Base-by-base conservation (phyloP, 129 eudicot species). In the Helianthus tuberosus region DNA sequence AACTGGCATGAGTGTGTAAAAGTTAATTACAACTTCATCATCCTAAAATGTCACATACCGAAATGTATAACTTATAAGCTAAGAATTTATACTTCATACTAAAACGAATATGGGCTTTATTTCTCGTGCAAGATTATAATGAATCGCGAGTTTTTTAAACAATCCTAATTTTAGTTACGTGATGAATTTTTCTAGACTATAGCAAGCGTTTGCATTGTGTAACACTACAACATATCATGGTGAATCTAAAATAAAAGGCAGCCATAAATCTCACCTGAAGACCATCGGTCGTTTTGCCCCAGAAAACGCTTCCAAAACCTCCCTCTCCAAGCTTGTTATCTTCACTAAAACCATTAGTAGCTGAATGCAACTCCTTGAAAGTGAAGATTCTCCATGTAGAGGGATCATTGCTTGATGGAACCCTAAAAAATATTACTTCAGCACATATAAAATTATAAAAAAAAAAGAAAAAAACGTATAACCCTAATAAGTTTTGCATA, bases 261-360 rank as follows among this genome's bases (percentile, higher is more conserved):
- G 11, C 2, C n/a, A 50, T 4, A 62, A 74, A 16, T 35, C 60
- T 69, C 66, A 90, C 97, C 85, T 86, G 94, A 76, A 91, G 97
- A 64, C 97, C 97, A 78, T 91, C 94, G 0, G 86, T 39, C 0
- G 97, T 91, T 86, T 84, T 88, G 23, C 97, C 97, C 85, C 93
- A 82, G 66, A 88, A 91, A 46, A 91, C 97, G 64, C 97, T 91
- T 47, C 97, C 97, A 75, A 91, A 91, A 38, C 97, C 97, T 39
- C 97, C 97, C 57, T 91, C 97, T 39, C 97, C 97, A 51, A 91
- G 94, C 74, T 88, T 91, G 81, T 86, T 81, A 41, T 91, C 89
- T 47, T 88, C 94, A 43, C 91, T 84, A 66, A 91, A 91, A 32
- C 97, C 97, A 55, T 88, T 88, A 9, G 97, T 91, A 3, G 97